phyloP scores from a whole-genome alignment of 768 basidiomycete genomes.

The Lactarius vividus region DNA sequence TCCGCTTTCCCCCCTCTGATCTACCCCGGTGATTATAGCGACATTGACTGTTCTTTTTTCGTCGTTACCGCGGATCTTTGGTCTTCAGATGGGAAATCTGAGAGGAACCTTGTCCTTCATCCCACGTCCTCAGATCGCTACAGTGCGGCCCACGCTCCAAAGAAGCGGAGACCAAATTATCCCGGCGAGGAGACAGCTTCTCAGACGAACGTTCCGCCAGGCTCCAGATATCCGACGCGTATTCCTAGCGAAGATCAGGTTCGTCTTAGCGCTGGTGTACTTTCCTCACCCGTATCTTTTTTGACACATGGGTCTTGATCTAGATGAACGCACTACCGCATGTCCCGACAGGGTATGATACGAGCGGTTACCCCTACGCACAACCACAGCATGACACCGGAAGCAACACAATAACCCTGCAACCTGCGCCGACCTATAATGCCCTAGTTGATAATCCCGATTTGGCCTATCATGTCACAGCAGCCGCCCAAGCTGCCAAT shows the following conservation, averaged over 20 bases:
- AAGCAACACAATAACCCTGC: constrained; percentile 19
- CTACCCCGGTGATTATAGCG: constrained; percentile 43
- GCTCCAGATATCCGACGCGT: constrained; percentile 24
- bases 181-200: constrained; percentile 28
- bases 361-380: constrained; percentile 12
- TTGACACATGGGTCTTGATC: constrained; percentile 1
- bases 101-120: constrained; percentile 88
- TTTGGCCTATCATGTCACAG: constrained; percentile 17
- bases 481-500: constrained; percentile 18
- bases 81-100: constrained; percentile 76
- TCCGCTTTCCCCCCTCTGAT: neutral
- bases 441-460: constrained; percentile 11
- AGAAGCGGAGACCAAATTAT: constrained; percentile 32
- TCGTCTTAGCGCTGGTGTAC: constrained; percentile 3
- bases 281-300: neutral
- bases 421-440: constrained; percentile 18
- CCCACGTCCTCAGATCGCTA: constrained; percentile 78
- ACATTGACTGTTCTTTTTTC: constrained; percentile 85
- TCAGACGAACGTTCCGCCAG: constrained; percentile 30
- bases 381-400: constrained; percentile 20
- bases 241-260: constrained; percentile 21
- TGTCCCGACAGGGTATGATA: constrained; percentile 14
- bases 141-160: constrained; percentile 45
- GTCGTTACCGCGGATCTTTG: constrained; percentile 91
- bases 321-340: constrained; percentile 20